Percentiles rank a stretch among this genome's conserved stretches.
Evolutionary conservation across 345 rosid species (phyloP).

Genomic region (Brassica incana): DNA sequence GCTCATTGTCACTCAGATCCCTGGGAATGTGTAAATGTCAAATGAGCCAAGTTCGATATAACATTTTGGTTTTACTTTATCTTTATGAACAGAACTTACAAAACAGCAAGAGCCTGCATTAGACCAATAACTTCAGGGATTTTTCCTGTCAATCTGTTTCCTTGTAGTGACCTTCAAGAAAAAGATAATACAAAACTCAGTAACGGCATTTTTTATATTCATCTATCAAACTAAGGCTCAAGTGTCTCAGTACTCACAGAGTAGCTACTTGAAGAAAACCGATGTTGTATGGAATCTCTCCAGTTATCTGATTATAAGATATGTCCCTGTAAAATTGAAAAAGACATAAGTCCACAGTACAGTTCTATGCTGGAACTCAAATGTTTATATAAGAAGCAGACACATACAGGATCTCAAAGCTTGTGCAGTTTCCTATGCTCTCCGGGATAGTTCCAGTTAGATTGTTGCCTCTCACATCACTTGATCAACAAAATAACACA

Average conservation of each 20-base stretch:
- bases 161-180: slow-evolving; percentile 78
- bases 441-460: slow-evolving; percentile 78
- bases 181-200: not conserved
- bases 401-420: slow-evolving; percentile 88
- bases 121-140: slow-evolving; percentile 93
- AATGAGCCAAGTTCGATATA: not conserved
- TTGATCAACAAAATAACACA: slow-evolving; percentile 3
- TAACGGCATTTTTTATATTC: not conserved
- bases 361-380: not conserved
- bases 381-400: not conserved
- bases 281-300: slow-evolving; percentile 90
- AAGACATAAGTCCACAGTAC: not conserved
- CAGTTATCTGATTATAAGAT: slow-evolving; percentile 79
- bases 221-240: not conserved
- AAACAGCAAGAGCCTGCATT: slow-evolving; percentile 97
- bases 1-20: slow-evolving; percentile 91
- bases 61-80: not conserved
- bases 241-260: slow-evolving; percentile 51
- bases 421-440: slow-evolving; percentile 95
- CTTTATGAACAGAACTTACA: slow-evolving; percentile 51
- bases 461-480: slow-evolving; percentile 95
- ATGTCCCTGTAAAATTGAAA: slow-evolving; percentile 55
- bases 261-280: slow-evolving; percentile 99
- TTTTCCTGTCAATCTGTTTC: slow-evolving; percentile 68
- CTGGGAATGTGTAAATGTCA: slow-evolving; percentile 35